These are phyloP conservation scores for Cercospora sp. DNA, from an alignment of 2,329 filamentous ascomycete species.

Conservation along the genomic window DNA sequence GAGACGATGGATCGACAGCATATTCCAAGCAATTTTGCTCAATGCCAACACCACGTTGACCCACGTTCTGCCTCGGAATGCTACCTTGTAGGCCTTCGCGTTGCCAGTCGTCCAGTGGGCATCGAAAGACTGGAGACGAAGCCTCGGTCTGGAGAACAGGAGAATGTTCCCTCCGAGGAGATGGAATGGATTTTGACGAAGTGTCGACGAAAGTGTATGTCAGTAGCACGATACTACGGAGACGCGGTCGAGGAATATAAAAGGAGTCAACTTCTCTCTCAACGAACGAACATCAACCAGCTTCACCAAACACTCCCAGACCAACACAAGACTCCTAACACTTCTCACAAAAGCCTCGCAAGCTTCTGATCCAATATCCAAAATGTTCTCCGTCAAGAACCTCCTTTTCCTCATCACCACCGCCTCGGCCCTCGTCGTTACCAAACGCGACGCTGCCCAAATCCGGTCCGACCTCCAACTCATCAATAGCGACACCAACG, in stretches of 20 bases:
- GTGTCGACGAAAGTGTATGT: neutral
- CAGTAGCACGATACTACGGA: neutral
- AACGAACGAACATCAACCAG: neutral
- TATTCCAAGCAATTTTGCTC: neutral
- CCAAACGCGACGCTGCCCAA: slow-evolving; percentile 15
- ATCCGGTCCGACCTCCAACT: slow-evolving; percentile 20
- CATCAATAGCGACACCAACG: slow-evolving; percentile 25
- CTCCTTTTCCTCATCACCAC: neutral
- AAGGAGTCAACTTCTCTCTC: neutral
- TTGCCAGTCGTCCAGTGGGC: neutral
- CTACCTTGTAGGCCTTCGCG: neutral
- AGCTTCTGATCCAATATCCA: neutral
- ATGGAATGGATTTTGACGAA: neutral
- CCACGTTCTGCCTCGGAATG: neutral
- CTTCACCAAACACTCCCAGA: neutral
- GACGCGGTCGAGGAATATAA: neutral
- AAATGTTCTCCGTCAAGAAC: neutral
- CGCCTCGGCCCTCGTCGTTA: neutral
- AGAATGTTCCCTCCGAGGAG: neutral
- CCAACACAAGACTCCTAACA: neutral
- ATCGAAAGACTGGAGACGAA: neutral
- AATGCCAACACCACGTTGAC: neutral
- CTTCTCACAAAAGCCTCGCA: neutral
- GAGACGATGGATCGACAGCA: neutral
- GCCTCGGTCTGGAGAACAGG: neutral